Evolutionary conservation across 2,329 filamentous ascomycete species (phyloP), one percentile per base, ranked within the genome.

Genomic region (Colletotrichum tropicale): DNA sequence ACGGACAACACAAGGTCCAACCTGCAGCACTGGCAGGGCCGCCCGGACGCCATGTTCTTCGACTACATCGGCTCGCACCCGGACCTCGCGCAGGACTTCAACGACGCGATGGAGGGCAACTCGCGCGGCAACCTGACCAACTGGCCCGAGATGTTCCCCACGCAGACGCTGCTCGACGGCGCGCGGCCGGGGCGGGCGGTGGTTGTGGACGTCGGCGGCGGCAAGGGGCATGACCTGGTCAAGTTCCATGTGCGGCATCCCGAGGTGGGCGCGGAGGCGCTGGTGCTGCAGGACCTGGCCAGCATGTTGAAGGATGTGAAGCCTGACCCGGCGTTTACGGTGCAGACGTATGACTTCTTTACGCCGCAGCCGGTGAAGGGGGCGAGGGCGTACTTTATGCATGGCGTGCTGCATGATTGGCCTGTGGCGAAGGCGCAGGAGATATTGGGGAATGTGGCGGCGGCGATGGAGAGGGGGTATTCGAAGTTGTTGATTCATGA

Each of bases 311-410:
- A 79, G 8, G 79, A 80, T n/a, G 73, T 82, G 8, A 69, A 77
- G 4, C 67, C 77, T 0, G 56, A 80, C 16, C 68, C 77, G 30
- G 79, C 79, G 1, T 82, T 87, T 62, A 77, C 78, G 6, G 76
- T 80, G 4, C 79, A 80, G 67, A 76, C 78, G 3, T 81, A 87
- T 72, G 83, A 87, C 68, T 84, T 86, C 75, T 85, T 87, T 70
- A 83, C 80, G 0, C 80, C 82, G 7, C 86, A 88, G 68, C 85
- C 85, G 0, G 76, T 88, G 9, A 82, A 80, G 28, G 86, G 85
- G 5, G 86, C 86, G 0, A 82, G 82, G 8, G 81, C 76, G 8
- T 81, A 81, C 70, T 80, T 79, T 18, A 71, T 80, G 72, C 80
- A 80, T 61, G 77, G 75, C 32, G 73, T 81, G 1, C 66, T 81